Evolutionary conservation across 139 green algal species (phyloP).

Genomic region (Volvox africanus): DNA sequence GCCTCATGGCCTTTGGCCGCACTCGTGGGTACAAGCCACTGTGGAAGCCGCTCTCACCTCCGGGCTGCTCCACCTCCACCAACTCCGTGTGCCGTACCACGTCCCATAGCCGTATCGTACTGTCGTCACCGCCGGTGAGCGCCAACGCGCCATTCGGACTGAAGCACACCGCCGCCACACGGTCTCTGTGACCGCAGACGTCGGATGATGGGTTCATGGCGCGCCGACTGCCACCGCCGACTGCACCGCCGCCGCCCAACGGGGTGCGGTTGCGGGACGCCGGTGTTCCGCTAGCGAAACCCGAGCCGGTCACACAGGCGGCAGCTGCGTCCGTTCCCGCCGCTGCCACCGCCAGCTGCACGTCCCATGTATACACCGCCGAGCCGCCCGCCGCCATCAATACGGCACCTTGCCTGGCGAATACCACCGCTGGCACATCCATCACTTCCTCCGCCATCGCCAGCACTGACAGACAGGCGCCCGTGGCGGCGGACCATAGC

Average conservation of each 20-base stretch:
- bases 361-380: conserved; percentile 3
- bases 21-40: no score
- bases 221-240: neutral
- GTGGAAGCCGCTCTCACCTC: neutral
- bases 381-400: neutral
- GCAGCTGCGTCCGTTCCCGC: neutral
- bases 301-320: neutral
- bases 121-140: conserved; percentile 6
- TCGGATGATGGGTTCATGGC: neutral
- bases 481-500: conserved; percentile 21
- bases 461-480: conserved; percentile 27
- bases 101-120: conserved; percentile 19
- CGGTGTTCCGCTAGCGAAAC: neutral
- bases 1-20: no score
- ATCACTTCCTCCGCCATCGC: neutral
- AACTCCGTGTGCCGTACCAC: neutral
- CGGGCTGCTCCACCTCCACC: neutral
- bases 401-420: conserved; percentile 4
- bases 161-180: conserved; percentile 5
- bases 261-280: neutral
- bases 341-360: conserved; percentile 13
- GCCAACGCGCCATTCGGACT: neutral
- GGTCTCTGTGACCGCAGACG: neutral
- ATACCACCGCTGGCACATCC: conserved; percentile 6
- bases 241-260: neutral